Evolutionary conservation across 2,329 filamentous ascomycete species (phyloP).

Genomic region (Penicillium brasilianum): DNA sequence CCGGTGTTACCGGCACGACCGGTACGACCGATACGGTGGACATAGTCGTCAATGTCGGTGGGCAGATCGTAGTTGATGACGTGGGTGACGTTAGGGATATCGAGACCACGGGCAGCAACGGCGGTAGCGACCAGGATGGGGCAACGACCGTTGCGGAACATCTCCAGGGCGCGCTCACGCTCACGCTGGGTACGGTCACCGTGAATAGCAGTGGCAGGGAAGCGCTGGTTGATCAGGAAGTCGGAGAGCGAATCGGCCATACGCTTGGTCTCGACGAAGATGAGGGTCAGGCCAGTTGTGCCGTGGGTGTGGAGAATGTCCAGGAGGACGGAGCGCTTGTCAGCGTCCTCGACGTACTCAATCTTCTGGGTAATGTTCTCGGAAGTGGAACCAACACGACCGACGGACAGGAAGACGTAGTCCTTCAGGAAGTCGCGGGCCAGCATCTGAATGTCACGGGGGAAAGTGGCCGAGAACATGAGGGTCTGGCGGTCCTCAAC

Average conservation of each 20-base stretch:
- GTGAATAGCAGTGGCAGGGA: conserved; percentile 98
- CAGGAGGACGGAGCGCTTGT: conserved; percentile 97
- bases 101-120: conserved; percentile 86
- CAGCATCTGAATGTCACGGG: conserved; percentile 98
- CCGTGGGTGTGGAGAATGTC: conserved; percentile 94
- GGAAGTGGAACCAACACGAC: conserved; percentile 98
- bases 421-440: conserved; percentile 98
- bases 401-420: conserved; percentile 98
- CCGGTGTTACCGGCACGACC: conserved; percentile 99
- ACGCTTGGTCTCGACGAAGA: conserved; percentile 99
- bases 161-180: conserved; percentile 95
- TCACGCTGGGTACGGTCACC: conserved; percentile 98
- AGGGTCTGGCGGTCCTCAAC: conserved; percentile 89
- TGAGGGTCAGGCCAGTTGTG: conserved; percentile 84
- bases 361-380: conserved; percentile 99
- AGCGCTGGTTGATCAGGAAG: conserved; percentile 97
- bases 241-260: conserved; percentile 98
- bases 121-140: conserved; percentile 96
- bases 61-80: conserved; percentile 99
- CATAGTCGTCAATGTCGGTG: conserved; percentile 97
- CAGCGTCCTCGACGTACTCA: conserved; percentile 93
- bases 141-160: conserved; percentile 95
- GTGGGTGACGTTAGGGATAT: conserved; percentile 96
- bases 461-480: conserved; percentile 99
- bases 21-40: conserved; percentile 99